Evolutionary conservation across 768 basidiomycete genomes (phyloP).

Genomic region (Suillus brevipes): DNA sequence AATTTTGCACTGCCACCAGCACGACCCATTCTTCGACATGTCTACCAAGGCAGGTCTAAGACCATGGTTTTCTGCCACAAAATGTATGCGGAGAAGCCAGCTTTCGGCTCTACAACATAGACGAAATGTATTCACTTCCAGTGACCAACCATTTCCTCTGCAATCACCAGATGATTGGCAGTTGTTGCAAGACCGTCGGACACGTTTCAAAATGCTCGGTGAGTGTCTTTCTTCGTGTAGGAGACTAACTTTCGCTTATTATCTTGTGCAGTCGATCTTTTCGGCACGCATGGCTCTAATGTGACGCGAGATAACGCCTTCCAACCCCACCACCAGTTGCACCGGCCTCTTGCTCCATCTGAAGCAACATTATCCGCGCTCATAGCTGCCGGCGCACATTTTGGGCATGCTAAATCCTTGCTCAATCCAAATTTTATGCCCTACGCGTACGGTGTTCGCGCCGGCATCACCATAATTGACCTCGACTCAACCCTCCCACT

Average conservation of each 20-base stretch:
- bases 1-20: constrained; percentile 36
- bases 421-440: constrained; percentile 90
- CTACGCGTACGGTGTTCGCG: constrained; percentile 89
- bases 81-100: constrained; percentile 20
- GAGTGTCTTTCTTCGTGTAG: constrained; percentile 25
- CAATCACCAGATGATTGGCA: constrained; percentile 64
- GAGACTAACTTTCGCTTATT: constrained; percentile 14
- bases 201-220: constrained; percentile 59
- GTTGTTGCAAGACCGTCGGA: constrained; percentile 58
- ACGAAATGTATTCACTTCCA: constrained; percentile 3
- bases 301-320: constrained; percentile 66
- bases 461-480: constrained; percentile 91
- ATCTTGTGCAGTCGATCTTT: constrained; percentile 50
- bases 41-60: constrained; percentile 24
- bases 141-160: constrained; percentile 29
- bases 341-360: constrained; percentile 56
- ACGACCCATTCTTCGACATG: constrained; percentile 22
- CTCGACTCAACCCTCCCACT: constrained; percentile 92
- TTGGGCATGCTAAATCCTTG: constrained; percentile 82
- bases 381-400: constrained; percentile 89
- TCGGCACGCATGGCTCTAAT: constrained; percentile 76
- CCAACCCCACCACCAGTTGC: constrained; percentile 70
- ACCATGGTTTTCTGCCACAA: constrained; percentile 22
- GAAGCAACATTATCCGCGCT: constrained; percentile 85
- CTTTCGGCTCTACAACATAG: not conserved